A percentile compares a stretch with the other conserved stretches of the same genome.
These are phyloP conservation scores for maize (Zea mays) DNA, from an alignment of 176 grass and related monocot genomes.

Conservation along the genomic window Zm-B73-REFERENCE-NAM-5.0 NC_050099.1:238521001-238521500, in stretches of 20 bases:
- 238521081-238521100: too few relatives aligned
- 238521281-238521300: neutral
- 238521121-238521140: too few relatives aligned
- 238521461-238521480: constrained; percentile 67
- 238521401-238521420: constrained; percentile 71
- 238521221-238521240: neutral
- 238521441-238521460: constrained; percentile 72
- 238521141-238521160: too few relatives aligned
- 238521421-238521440: constrained; percentile 90
- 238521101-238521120: too few relatives aligned
- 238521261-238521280: neutral
- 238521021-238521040: too few relatives aligned
- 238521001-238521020: too few relatives aligned
- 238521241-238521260: neutral
- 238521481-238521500: constrained; percentile 84
- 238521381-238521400: constrained; percentile 91
- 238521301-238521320: neutral
- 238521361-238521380: constrained; percentile 13
- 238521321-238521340: constrained; percentile 24
- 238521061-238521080: too few relatives aligned
- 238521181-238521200: too few relatives aligned
- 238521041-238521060: too few relatives aligned
- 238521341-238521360: constrained; percentile 1
- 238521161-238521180: too few relatives aligned
- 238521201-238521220: too few relatives aligned